A percentile compares a stretch with the other conserved stretches of the same genome.
These are phyloP conservation scores for Asterophora lycoperdoides DNA, from an alignment of 768 basidiomycete species.

Conservation along the genomic window DNA sequence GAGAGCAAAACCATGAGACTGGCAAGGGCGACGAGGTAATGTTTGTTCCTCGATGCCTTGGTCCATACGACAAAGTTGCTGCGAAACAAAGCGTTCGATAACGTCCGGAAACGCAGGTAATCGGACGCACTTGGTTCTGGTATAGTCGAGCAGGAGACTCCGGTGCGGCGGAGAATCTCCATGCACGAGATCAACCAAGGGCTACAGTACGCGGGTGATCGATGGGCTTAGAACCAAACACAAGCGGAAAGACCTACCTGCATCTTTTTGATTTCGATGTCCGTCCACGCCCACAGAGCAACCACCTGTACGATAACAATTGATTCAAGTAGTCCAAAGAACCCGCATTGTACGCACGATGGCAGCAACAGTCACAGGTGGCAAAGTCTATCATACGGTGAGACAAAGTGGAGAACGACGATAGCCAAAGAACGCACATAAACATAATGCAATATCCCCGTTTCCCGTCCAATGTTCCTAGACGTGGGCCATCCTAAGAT, in stretches of 20 bases:
- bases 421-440: constrained; percentile 36
- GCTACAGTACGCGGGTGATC: constrained; percentile 26
- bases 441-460: constrained; percentile 45
- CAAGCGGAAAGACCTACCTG: constrained; percentile 30
- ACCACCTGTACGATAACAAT: constrained; percentile 31
- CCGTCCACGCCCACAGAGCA: constrained; percentile 53
- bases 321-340: neutral
- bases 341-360: constrained; percentile 27
- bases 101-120: neutral
- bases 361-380: constrained; percentile 48
- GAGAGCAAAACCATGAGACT: constrained; percentile 46
- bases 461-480: constrained; percentile 27
- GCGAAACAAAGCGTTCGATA: neutral
- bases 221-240: neutral
- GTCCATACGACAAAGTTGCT: constrained; percentile 49
- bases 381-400: constrained; percentile 37
- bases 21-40: constrained; percentile 47
- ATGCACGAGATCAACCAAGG: constrained; percentile 54
- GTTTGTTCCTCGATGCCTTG: constrained; percentile 40
- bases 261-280: constrained; percentile 53
- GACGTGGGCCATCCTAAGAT: constrained; percentile 41
- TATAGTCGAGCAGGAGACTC: constrained; percentile 53
- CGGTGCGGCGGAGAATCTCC: constrained; percentile 50
- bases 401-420: neutral
- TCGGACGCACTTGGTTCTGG: constrained; percentile 39